Base-by-base conservation (phyloP, 805 yeast genomes). In the Metschnikowia kofuensis region DNA sequence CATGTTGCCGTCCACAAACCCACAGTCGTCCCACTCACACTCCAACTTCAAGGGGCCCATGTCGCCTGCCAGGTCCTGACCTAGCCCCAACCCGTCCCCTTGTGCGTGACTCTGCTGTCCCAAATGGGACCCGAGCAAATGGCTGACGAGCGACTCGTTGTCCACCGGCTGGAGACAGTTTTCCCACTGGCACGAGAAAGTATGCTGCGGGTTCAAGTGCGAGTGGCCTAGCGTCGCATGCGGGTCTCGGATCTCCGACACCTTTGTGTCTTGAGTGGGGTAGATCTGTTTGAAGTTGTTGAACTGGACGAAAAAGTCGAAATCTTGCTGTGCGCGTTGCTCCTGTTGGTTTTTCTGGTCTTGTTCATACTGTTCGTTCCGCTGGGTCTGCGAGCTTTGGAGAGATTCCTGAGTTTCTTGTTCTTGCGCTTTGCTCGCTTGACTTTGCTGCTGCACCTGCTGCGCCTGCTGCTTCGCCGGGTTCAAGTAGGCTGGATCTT, bases 1-100 rank as follows among this genome's bases (percentile, higher is more conserved):
- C 41, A 84, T 60, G 56, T 82, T 82, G 14, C 67, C 62, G 29
- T 85, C 75, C 16, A 71, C 69, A 60, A 75, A 87, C 38, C 77
- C 68, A 74, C 97, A 90, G 46, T 82, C 76, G 48, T 72, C 67
- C 96, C 96, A 89, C 59, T 83, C 89, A 69, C 97, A 90, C 42
- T 75, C 70, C 44, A 65, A 71, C 12, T 50, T 51, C 13, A 58
- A 53, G 2, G 44, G 35, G 4, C 21, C 21, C 21, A 21, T 4
- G 21, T 21, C 21, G 21, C 21, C 21, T 21, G 21, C 2, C 21
- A 21, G 32, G 32, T 12, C 32, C 32, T 80, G 84, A 37, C 73
- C 78, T 43, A 74, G 74, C 35, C 75, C 67, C 21, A 21, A 21
- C 2, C 21, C 21, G 4, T 21, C 21, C 21, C 21, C 21, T 21